Conservation (phyloP, 257 asterid species). For the Solanum lycopersicoides region DNA sequence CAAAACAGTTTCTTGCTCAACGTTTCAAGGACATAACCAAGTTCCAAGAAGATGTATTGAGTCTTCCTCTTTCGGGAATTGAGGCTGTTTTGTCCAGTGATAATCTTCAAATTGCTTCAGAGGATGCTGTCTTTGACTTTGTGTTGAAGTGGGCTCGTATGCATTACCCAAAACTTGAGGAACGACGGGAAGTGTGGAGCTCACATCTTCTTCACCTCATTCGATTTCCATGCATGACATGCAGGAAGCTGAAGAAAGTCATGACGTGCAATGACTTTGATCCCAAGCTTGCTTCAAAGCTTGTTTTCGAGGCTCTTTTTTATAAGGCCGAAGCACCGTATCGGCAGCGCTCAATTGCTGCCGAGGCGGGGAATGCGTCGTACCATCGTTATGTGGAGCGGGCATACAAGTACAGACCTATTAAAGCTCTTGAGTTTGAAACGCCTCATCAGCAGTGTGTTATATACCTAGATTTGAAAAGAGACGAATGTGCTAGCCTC, state of each 20-base stretch:
- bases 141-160: constrained; percentile 67
- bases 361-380: constrained; percentile 25
- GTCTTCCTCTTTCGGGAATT: constrained; percentile 65
- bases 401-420: constrained; percentile 69
- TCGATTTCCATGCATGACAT: constrained; percentile 82
- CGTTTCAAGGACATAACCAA: constrained; percentile 73
- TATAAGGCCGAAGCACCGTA: constrained; percentile 69
- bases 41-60: constrained; percentile 64
- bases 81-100: constrained; percentile 71
- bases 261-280: constrained; percentile 55
- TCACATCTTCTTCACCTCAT: constrained; percentile 46
- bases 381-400: constrained; percentile 52
- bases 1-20: constrained; percentile 58
- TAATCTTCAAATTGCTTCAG: constrained; percentile 70
- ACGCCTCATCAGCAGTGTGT: constrained; percentile 65
- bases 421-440: constrained; percentile 66
- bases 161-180: constrained; percentile 55
- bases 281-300: constrained; percentile 42
- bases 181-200: constrained; percentile 49
- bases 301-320: constrained; percentile 72
- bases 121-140: constrained; percentile 73
- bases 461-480: constrained; percentile 66
- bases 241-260: constrained; percentile 73
- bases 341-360: constrained; percentile 45
- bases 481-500: constrained; percentile 59